Evolutionary conservation across 2,329 filamentous ascomycete genomes (phyloP).

Genomic region (Aspergillus brunneoviolaceus): DNA sequence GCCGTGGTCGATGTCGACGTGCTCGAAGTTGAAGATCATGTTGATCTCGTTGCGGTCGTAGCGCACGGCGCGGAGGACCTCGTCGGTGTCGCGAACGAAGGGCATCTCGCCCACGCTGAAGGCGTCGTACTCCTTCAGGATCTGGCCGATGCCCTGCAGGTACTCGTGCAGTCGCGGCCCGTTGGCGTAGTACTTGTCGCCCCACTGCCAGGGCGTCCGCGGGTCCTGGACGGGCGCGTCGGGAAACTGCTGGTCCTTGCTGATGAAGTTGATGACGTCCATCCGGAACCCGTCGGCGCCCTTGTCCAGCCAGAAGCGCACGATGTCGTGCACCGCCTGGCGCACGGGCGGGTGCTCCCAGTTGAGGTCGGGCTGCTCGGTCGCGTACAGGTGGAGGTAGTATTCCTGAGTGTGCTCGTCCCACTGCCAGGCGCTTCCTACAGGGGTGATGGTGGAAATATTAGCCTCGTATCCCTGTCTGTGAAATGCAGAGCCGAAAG

Average conservation of each 20-base stretch:
- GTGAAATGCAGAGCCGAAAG: not conserved
- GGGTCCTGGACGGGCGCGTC: conserved; percentile 38
- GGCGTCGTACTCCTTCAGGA: conserved; percentile 57
- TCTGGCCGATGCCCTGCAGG: conserved; percentile 53
- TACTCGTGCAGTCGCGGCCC: conserved; percentile 60
- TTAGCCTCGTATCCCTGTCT: too few relatives aligned
- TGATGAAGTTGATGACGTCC: conserved; percentile 73
- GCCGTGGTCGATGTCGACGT: conserved; percentile 61
- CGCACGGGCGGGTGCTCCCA: conserved; percentile 72
- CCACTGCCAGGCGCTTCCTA: conserved; percentile 55
- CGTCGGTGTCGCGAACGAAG: conserved; percentile 47
- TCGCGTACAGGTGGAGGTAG: conserved; percentile 73
- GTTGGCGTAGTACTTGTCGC: conserved; percentile 51
- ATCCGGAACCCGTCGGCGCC: conserved; percentile 74
- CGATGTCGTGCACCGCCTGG: conserved; percentile 68
- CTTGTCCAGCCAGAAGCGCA: conserved; percentile 76
- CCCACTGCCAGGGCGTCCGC: conserved; percentile 32
- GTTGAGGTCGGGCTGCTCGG: conserved; percentile 80
- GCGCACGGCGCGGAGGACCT: conserved; percentile 56
- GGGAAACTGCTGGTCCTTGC: conserved; percentile 59
- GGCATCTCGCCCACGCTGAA: conserved; percentile 65
- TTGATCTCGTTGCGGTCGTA: conserved; percentile 60
- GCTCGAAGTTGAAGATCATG: conserved; percentile 74
- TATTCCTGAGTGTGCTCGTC: conserved; percentile 72
- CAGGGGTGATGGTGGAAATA: not conserved